Evolutionary conservation across 2,329 filamentous ascomycete genomes (phyloP).

Genomic region (Bimuria novae-zelandiae): DNA sequence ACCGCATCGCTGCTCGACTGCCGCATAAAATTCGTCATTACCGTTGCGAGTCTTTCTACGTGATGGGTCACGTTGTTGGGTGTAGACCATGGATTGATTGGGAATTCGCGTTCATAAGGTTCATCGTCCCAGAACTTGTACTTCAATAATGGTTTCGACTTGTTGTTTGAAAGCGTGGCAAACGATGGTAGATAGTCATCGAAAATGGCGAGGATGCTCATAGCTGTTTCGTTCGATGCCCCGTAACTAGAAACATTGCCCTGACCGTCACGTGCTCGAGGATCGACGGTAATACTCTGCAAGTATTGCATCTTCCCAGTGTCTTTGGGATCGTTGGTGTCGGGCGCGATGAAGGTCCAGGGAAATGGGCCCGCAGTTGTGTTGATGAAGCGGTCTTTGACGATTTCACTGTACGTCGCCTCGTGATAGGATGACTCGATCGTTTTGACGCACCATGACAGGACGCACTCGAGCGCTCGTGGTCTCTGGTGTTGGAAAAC

Average conservation of each 20-base stretch:
- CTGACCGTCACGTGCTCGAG: neutral
- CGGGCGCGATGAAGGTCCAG: conserved; percentile 6
- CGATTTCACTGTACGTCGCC: conserved; percentile 21
- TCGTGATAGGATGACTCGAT: conserved; percentile 22
- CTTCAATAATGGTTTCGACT: neutral
- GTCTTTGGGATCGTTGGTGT: neutral
- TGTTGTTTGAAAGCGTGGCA: neutral
- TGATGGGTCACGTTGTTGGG: conserved; percentile 28
- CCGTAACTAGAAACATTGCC: conserved; percentile 6
- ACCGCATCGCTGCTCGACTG: conserved; percentile 14
- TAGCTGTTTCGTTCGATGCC: conserved; percentile 7
- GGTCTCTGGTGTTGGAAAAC: conserved; percentile 8
- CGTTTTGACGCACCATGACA: conserved; percentile 31
- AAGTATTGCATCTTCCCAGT: neutral
- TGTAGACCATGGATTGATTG: conserved; percentile 22
- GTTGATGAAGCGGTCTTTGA: conserved; percentile 14
- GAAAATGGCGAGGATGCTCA: conserved; percentile 3
- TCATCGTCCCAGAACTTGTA: neutral
- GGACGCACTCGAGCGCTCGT: conserved; percentile 21
- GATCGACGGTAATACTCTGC: conserved; percentile 11
- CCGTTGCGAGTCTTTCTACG: conserved; percentile 22
- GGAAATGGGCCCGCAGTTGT: conserved; percentile 13
- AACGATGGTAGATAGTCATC: conserved; percentile 19
- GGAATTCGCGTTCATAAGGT: neutral
- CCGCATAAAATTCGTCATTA: conserved; percentile 27